Evolutionary conservation across 768 basidiomycete genomes (phyloP), one percentile per base, ranked within the genome.

Genomic region (Boletellus ananiceps): DNA sequence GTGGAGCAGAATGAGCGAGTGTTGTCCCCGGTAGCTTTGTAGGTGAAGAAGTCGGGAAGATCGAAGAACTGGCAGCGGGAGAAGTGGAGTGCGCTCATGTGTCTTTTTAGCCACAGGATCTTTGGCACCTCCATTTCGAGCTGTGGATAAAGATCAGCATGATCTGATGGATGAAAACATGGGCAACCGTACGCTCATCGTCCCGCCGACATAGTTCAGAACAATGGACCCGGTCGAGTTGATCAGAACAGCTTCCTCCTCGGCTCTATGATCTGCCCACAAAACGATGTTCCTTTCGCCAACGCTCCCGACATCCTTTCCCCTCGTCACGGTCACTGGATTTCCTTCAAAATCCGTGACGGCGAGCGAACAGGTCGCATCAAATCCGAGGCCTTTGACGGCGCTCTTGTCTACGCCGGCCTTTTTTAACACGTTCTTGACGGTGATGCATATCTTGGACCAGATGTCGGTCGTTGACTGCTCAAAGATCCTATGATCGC

Each of bases 91-190:
- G 80, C 63, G 2, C 77, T 62, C 93, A 98, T 94, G 71, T 88
- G 76, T 51, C 82, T 84, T 68, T 94, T 97, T 37, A 98, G 78
- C 96, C 96, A 98, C 25, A 98, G 82, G 27, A 94, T 86, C 68
- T 98, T 98, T 0, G 95, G 95, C 38, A 97, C 82, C 69, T 97
- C 95, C 96, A 98, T 98, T 69, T 98, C 94, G 37, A 97, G 79
- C 90, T 96, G 54, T 23, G 35, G 39, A 33, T 25, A 32, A 21
- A 44, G 15, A 46, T 59, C 37, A 54, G 44, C n/a, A 50, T 19
- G 44, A 43, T 45, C 33, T 14, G 41, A 48, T 38, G 27, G 19
- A 33, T 37, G 11, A 19, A 41, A 46, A 23, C 11, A 33, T 15
- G 36, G 29, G 41, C 5, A 16, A 49, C 69, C 74, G 60, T 71